These are phyloP conservation scores for Talaromyces piceae DNA, from an alignment of 2,329 filamentous ascomycete species.

Conservation along the genomic window DNA sequence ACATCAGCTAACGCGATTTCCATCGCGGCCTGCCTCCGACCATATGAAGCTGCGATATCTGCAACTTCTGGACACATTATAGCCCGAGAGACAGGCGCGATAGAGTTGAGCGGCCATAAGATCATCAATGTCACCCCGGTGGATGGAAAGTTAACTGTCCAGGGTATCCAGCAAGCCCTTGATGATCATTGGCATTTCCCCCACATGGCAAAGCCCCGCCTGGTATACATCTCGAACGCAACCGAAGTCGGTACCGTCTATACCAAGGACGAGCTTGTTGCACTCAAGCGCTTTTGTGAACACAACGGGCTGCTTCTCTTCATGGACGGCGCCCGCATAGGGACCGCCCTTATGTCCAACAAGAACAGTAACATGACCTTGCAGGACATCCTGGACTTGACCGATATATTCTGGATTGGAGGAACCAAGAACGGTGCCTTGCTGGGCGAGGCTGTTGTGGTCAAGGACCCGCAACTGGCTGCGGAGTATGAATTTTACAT, in stretches of 20 bases:
- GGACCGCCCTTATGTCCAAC: slow-evolving; percentile 36
- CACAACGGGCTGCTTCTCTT: slow-evolving; percentile 37
- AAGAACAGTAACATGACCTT: slow-evolving; percentile 37
- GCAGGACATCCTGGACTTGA: slow-evolving; percentile 39
- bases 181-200: slow-evolving; percentile 46
- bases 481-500: slow-evolving; percentile 45
- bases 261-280: slow-evolving; percentile 35
- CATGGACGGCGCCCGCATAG: slow-evolving; percentile 44
- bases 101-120: slow-evolving; percentile 47
- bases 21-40: slow-evolving; percentile 45
- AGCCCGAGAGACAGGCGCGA: slow-evolving; percentile 44
- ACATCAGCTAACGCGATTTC: slow-evolving; percentile 48
- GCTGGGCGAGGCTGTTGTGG: slow-evolving; percentile 45
- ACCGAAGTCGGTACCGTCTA: slow-evolving; percentile 47
- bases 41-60: slow-evolving; percentile 47
- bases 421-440: slow-evolving; percentile 47
- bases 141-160: slow-evolving; percentile 43
- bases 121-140: slow-evolving; percentile 42
- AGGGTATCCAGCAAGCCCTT: slow-evolving; percentile 36
- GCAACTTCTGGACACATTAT: slow-evolving; percentile 45
- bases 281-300: slow-evolving; percentile 39
- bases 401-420: slow-evolving; percentile 49
- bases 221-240: slow-evolving; percentile 48
- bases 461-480: slow-evolving; percentile 36
- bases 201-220: slow-evolving; percentile 44